Conservation (phyloP, 2,329 filamentous ascomycete species). For the Paecilomyces dactylethromorphus region DNA sequence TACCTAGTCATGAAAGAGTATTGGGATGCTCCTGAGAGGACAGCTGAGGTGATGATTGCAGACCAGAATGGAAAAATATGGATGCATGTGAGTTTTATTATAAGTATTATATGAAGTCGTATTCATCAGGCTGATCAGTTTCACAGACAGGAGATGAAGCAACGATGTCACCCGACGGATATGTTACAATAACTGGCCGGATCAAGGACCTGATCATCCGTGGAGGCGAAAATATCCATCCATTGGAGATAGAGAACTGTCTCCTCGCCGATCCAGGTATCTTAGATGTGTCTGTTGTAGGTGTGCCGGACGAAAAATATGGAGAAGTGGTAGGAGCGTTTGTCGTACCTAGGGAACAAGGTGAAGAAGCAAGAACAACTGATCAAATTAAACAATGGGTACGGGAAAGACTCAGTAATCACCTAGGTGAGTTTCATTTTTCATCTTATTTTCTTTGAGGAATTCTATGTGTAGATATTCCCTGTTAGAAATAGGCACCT, state of each 20-base stretch:
- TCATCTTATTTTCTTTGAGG: no score
- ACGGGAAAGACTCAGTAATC: constrained; percentile 59
- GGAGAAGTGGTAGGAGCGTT: constrained; percentile 87
- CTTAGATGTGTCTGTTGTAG: constrained; percentile 73
- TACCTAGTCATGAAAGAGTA: constrained; percentile 91
- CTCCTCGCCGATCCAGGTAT: constrained; percentile 67
- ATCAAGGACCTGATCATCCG: constrained; percentile 96
- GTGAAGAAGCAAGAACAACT: constrained; percentile 37
- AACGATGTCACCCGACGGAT: constrained; percentile 73
- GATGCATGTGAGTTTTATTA: constrained; percentile 57
- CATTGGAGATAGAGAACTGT: constrained; percentile 85
- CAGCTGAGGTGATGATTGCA: constrained; percentile 59
- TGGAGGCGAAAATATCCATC: constrained; percentile 93
- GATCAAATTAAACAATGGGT: constrained; percentile 69
- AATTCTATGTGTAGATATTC: neutral
- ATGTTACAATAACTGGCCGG: constrained; percentile 78
- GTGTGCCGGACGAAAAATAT: constrained; percentile 71
- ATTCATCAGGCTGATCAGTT: neutral
- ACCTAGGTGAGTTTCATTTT: constrained; percentile 49
- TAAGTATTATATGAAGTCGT: constrained; percentile 1
- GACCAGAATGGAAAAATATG: constrained; percentile 57
- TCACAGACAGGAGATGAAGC: constrained; percentile 84
- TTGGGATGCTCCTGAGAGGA: constrained; percentile 66
- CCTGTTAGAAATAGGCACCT: neutral
- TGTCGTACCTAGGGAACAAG: constrained; percentile 50